Conservation (phyloP, 1,284 basidiomycete genomes). For the Ganoderma meredithae region DNA sequence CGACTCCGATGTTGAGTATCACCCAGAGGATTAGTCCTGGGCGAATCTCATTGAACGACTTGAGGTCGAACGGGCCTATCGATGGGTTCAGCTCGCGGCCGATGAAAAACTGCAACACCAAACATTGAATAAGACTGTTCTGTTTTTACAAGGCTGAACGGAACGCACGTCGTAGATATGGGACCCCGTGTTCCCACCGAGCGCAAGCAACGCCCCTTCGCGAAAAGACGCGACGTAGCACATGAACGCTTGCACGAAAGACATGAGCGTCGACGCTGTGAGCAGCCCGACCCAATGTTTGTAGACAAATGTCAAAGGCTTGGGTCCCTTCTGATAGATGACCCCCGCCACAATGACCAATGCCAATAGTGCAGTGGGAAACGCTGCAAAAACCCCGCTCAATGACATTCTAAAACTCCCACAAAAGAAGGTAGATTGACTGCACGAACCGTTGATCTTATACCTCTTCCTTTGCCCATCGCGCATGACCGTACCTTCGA, state of each 20-base stretch:
- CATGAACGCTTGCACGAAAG: conserved; percentile 75
- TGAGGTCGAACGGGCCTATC: conserved; percentile 91
- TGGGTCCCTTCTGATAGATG: conserved; percentile 78
- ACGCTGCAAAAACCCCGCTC: conserved; percentile 51
- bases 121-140: neutral
- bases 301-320: conserved; percentile 89
- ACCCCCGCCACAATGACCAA: conserved; percentile 74
- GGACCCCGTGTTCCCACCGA: conserved; percentile 93
- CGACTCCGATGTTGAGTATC: conserved; percentile 90
- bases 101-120: conserved; percentile 82
- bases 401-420: neutral
- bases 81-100: conserved; percentile 95
- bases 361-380: conserved; percentile 85
- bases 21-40: conserved; percentile 97
- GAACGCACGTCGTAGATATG: conserved; percentile 86
- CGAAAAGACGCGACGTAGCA: conserved; percentile 82
- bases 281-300: conserved; percentile 92
- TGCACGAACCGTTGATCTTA: conserved; percentile 89
- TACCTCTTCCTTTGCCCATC: conserved; percentile 85
- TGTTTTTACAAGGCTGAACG: no score
- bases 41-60: conserved; percentile 95
- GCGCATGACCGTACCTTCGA: conserved; percentile 82
- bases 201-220: conserved; percentile 76
- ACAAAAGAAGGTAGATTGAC: neutral
- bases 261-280: conserved; percentile 86